Conservation (phyloP, 768 basidiomycete species). For the Rhodotorula kratochvilovae region DNA sequence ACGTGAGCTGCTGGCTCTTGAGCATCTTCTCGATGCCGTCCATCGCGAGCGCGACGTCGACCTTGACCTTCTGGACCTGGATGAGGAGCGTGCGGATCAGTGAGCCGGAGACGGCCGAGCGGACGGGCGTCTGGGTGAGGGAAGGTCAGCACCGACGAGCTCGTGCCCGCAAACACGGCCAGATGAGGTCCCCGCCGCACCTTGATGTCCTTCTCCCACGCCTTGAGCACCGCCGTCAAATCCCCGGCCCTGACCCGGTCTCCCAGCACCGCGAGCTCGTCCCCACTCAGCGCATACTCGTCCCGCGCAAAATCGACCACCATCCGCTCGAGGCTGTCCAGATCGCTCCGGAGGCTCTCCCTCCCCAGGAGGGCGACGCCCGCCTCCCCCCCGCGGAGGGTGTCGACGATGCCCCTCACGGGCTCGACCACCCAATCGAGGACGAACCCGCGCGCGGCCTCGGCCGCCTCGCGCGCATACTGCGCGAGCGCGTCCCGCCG, state of each 20-base stretch:
- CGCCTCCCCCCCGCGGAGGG: slow-evolving; percentile 73
- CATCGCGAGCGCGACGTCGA: slow-evolving; percentile 85
- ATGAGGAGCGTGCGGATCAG: slow-evolving; percentile 79
- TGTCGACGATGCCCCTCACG: slow-evolving; percentile 70
- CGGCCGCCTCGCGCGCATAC: slow-evolving; percentile 58
- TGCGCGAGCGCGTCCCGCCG: slow-evolving; percentile 60
- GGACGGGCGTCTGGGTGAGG: slow-evolving; percentile 58
- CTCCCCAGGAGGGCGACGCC: slow-evolving; percentile 61
- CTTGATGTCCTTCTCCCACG: slow-evolving; percentile 89
- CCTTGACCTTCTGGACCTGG: slow-evolving; percentile 94
- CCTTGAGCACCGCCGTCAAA: slow-evolving; percentile 73
- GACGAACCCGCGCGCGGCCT: slow-evolving; percentile 69
- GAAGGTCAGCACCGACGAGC: too few species aligned
- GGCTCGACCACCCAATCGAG: slow-evolving; percentile 82
- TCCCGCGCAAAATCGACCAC: slow-evolving; percentile 76
- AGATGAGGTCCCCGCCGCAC: slow-evolving; percentile 40
- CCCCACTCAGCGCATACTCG: slow-evolving; percentile 61
- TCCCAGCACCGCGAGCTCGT: slow-evolving; percentile 64
- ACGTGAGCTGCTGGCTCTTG: slow-evolving; percentile 58
- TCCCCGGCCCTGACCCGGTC: slow-evolving; percentile 70
- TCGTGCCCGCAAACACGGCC: too few species aligned
- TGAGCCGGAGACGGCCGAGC: slow-evolving; percentile 71
- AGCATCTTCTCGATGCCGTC: slow-evolving; percentile 88
- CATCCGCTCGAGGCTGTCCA: slow-evolving; percentile 93
- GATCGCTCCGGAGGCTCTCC: slow-evolving; percentile 77